These are phyloP conservation scores for Ilyonectria sp. DNA, from an alignment of 2,329 filamentous ascomycete genomes.

Conservation along the genomic window DNA sequence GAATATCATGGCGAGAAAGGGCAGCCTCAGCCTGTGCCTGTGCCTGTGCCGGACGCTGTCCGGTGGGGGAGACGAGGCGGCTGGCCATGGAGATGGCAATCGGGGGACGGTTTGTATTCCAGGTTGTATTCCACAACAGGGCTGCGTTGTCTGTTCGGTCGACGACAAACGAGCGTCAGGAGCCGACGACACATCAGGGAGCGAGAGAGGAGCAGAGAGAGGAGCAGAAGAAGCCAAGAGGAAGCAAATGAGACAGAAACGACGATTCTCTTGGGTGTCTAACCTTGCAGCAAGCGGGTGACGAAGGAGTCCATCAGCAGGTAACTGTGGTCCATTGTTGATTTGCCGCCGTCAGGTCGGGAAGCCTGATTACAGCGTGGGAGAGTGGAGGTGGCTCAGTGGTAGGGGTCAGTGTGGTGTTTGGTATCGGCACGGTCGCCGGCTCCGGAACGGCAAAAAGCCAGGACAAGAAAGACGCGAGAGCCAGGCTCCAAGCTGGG, in stretches of 20 bases:
- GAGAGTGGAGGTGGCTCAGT: slow-evolving; percentile 32
- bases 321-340: slow-evolving; percentile 45
- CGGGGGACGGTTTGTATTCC: slow-evolving; percentile 31
- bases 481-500: background rate
- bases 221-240: slow-evolving; percentile 11
- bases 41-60: slow-evolving; percentile 28
- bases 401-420: slow-evolving; percentile 11
- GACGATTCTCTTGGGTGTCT: slow-evolving; percentile 27
- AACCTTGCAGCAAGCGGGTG: slow-evolving; percentile 46
- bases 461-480: background rate
- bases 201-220: slow-evolving; percentile 6
- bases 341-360: slow-evolving; percentile 28
- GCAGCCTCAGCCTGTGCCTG: slow-evolving; percentile 13
- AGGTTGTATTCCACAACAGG: slow-evolving; percentile 37
- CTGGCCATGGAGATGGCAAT: slow-evolving; percentile 45
- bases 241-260: background rate
- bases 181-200: slow-evolving; percentile 35
- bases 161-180: slow-evolving; percentile 42
- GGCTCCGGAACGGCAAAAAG: slow-evolving; percentile 12
- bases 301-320: slow-evolving; percentile 44
- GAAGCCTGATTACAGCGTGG: slow-evolving; percentile 38
- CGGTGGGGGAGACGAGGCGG: slow-evolving; percentile 38
- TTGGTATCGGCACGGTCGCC: slow-evolving; percentile 4
- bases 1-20: slow-evolving; percentile 29
- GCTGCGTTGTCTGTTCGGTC: slow-evolving; percentile 42